phyloP scores from a whole-genome alignment of 2,329 filamentous ascomycete genomes.

The Arthroderma sp. region DNA sequence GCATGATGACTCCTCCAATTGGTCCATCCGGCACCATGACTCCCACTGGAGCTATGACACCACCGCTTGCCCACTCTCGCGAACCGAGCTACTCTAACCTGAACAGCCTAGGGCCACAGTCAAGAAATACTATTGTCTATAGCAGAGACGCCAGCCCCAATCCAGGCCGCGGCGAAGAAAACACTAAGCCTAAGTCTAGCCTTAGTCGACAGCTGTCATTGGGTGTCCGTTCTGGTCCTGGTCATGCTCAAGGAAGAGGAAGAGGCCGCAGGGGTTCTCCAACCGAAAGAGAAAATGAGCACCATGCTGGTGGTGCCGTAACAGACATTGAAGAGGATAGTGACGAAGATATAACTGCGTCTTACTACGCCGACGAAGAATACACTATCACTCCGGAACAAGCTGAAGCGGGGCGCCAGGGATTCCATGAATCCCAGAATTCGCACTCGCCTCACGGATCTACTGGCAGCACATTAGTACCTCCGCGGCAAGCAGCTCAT shows the following conservation, averaged over 20 bases:
- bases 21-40: no score
- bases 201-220: slow-evolving; percentile 27
- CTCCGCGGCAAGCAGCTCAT: no score
- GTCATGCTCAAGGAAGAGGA: slow-evolving; percentile 14
- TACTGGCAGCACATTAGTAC: no score
- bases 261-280: no score
- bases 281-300: slow-evolving; percentile 18
- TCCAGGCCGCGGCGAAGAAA: slow-evolving; percentile 11
- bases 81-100: no score
- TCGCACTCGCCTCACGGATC: no score
- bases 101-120: no score
- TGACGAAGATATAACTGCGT: slow-evolving; percentile 26
- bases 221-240: slow-evolving; percentile 28
- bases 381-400: slow-evolving; percentile 25
- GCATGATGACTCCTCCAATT: no score
- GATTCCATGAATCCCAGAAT: no score
- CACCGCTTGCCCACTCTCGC: no score
- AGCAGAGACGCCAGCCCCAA: slow-evolving; percentile 20
- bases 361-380: slow-evolving; percentile 27
- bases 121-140: no score
- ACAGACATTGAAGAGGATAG: slow-evolving; percentile 24
- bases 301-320: slow-evolving; percentile 16
- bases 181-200: slow-evolving; percentile 16
- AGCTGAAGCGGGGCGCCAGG: slow-evolving; percentile 18
- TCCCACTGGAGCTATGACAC: no score